Conservation (phyloP, 768 basidiomycete species). For the Galerina marginata region DNA sequence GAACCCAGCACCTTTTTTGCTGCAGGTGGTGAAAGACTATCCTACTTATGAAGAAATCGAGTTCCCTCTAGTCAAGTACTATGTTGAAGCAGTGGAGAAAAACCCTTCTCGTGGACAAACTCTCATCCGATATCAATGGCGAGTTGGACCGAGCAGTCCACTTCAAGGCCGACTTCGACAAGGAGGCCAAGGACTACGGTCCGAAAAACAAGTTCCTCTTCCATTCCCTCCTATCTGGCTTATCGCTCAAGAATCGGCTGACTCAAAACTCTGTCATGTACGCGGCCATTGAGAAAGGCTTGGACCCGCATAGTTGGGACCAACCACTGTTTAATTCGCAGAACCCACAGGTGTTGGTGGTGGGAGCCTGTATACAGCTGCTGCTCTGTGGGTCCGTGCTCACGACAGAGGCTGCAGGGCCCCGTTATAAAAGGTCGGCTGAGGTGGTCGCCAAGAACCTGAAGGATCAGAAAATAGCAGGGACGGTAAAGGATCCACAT, state of each 20-base stretch:
- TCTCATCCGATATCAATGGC: constrained; percentile 1
- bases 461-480: constrained; percentile 14
- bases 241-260: constrained; percentile 17
- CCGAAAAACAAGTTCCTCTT: constrained; percentile 14
- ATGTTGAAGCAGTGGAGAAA: constrained; percentile 7
- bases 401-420: background rate
- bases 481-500: constrained; percentile 14
- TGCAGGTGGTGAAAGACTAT: constrained; percentile 16
- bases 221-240: constrained; percentile 18
- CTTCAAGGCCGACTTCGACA: background rate
- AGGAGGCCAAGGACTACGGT: background rate
- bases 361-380: constrained; percentile 22
- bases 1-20: constrained; percentile 14
- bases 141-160: background rate
- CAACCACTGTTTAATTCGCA: too few species aligned
- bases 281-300: constrained; percentile 6
- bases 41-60: constrained; percentile 1
- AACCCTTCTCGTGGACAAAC: constrained; percentile 15
- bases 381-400: constrained; percentile 13
- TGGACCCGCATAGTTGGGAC: background rate
- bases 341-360: constrained; percentile 14
- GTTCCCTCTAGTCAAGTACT: constrained; percentile 11
- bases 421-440: constrained; percentile 8
- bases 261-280: background rate
- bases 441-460: constrained; percentile 12